Percentiles rank a stretch among this genome's conserved stretches.
Evolutionary conservation across 371 early-diverging fungal species (phyloP).

Genomic region (Haplosporangium sp.): DNA sequence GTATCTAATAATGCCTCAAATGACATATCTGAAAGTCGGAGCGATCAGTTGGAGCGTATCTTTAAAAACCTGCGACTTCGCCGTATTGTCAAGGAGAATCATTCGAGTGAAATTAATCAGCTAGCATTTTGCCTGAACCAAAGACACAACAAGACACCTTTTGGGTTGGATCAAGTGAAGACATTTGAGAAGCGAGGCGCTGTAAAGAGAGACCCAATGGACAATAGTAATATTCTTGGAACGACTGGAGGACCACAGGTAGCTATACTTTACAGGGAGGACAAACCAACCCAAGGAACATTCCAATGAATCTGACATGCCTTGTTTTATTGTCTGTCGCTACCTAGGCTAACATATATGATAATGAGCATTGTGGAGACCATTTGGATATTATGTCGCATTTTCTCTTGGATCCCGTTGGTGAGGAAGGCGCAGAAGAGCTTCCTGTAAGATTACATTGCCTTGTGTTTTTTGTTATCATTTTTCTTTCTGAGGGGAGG

Average conservation of each 20-base stretch:
- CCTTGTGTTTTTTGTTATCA: neutral
- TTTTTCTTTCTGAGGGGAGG: neutral
- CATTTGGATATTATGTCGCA: constrained; percentile 94
- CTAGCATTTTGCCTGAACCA: constrained; percentile 78
- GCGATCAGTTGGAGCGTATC: constrained; percentile 55
- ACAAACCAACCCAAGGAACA: neutral
- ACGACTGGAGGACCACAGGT: constrained; percentile 80
- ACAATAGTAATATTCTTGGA: constrained; percentile 81
- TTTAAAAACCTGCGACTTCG: constrained; percentile 82
- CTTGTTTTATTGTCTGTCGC: neutral
- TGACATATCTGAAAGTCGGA: neutral
- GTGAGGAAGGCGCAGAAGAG: constrained; percentile 55
- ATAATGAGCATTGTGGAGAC: constrained; percentile 93
- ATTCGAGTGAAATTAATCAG: constrained; percentile 78
- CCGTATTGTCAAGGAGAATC: constrained; percentile 90
- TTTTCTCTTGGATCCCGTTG: constrained; percentile 66
- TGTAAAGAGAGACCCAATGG: constrained; percentile 71
- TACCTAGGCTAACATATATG: constrained; percentile 82
- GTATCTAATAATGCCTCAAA: neutral
- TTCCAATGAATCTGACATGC: too few relatives aligned
- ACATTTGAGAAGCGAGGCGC: constrained; percentile 76
- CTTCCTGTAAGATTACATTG: constrained; percentile 26
- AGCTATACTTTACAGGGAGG: neutral
- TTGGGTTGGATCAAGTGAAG: constrained; percentile 65
- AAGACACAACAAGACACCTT: constrained; percentile 63